Base-by-base conservation (phyloP, 2,329 filamentous ascomycete species). In the Xylogone sp. region DNA sequence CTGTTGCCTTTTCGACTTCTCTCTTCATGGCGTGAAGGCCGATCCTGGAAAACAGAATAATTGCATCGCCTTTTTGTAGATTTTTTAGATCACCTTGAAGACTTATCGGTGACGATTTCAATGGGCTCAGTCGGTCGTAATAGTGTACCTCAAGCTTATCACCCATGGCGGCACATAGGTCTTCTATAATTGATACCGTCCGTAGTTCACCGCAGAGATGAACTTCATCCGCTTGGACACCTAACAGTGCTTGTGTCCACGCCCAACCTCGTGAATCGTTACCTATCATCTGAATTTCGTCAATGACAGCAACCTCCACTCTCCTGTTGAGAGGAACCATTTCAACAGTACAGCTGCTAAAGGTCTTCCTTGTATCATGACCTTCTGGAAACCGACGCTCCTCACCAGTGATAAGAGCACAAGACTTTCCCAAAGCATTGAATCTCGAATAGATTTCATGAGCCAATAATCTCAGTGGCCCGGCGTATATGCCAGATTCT, bases 201-300 rank as follows among this genome's bases (percentile, higher is more conserved):
- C 95, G 81, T 56, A 88, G 84, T 69, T 99, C 94, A 54, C 94
- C 94, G 67, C 94, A 99, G 0, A 99, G 77, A 70, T 99, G 94
- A 5, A 99, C 76, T 65, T 99, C 94, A 60, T 85, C 86, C 3
- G 90, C 94, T 69, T 88, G 86, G 1, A 96, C 78, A 31, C 94
- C 94, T 4, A 99, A 75, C 13, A 97, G 76, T 2, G 94, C 94
- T 61, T 91, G 83, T 1, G 92, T 96, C 94, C 94, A 99, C 2
- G 91, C 92, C 85, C 88, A 96, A 1, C 95, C 94, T 60, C 94
- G 86, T 0, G 90, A 82, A 0, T 68, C 56, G 62, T 91, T 86
- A 16, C 83, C 86, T 59, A 99, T 90, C 94, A 99, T 97, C 70
- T 99, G 94, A 52, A 99, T 97, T 72, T 99, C 94, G 65, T 99